Evolutionary conservation across 495 filamentous ascomycete species (phyloP).

Genomic region (Penicillium cosmopolitanum): DNA sequence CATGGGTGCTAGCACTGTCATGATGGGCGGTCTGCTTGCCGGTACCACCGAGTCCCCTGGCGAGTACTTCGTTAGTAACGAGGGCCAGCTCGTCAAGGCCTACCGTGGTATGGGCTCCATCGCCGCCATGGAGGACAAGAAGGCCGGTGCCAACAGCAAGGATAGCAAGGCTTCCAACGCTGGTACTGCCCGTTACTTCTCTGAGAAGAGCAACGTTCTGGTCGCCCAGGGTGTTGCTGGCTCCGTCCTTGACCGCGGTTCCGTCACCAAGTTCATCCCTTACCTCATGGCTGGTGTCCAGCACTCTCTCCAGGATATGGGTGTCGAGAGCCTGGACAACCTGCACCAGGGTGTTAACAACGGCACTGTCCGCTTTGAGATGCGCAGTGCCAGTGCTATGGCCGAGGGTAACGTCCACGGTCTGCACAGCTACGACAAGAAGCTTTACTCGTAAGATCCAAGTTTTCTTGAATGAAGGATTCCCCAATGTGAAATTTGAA

Average conservation of each 20-base stretch:
- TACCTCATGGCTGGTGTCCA: constrained; percentile 95
- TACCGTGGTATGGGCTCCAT: constrained; percentile 99
- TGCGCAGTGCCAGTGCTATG: constrained; percentile 91
- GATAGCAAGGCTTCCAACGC: constrained; percentile 88
- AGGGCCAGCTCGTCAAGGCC: constrained; percentile 97
- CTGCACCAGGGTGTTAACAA: constrained; percentile 76
- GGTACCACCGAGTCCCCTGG: constrained; percentile 98
- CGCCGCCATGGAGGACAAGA: constrained; percentile 99
- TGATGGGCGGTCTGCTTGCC: constrained; percentile 98
- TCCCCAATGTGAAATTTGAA: constrained; percentile 31
- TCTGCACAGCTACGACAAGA: constrained; percentile 99
- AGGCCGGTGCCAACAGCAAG: constrained; percentile 68
- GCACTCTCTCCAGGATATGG: constrained; percentile 96
- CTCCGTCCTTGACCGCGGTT: constrained; percentile 74
- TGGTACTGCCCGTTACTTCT: constrained; percentile 97
- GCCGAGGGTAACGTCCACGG: constrained; percentile 94
- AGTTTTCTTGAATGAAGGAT: constrained; percentile 22
- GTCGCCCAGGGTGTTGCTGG: constrained; percentile 95
- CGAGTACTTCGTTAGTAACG: constrained; percentile 91
- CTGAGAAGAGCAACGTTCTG: constrained; percentile 88
- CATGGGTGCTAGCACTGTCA: constrained; percentile 91
- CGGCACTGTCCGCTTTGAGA: constrained; percentile 87
- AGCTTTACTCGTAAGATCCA: constrained; percentile 80
- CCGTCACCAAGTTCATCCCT: constrained; percentile 90
- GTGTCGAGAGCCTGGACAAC: constrained; percentile 73